Percentiles rank a stretch among this genome's conserved stretches.
phyloP scores from a whole-genome alignment of 1,284 basidiomycete genomes.

The Puccinia triticina region DNA sequence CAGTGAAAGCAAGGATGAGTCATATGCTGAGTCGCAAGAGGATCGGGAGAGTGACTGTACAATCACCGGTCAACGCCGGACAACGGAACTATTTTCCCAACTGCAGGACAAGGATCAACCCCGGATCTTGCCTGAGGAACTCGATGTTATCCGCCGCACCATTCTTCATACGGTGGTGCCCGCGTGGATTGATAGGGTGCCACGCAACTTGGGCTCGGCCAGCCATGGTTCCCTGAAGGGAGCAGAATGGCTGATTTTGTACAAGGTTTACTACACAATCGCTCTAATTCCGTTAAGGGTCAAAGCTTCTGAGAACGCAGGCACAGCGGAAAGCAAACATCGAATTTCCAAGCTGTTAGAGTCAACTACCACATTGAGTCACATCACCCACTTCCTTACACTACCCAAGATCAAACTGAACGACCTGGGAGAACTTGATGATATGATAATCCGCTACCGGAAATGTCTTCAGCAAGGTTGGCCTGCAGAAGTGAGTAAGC shows the following conservation, averaged over 20 bases:
- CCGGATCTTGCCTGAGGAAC: neutral
- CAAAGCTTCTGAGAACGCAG: neutral
- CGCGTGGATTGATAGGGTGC: too few species aligned
- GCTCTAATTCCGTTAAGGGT: neutral
- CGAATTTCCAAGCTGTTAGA: neutral
- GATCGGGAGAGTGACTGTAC: neutral
- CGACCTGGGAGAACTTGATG: neutral
- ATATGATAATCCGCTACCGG: neutral
- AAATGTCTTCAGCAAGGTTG: neutral
- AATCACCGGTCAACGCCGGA: neutral
- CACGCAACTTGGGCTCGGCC: too few species aligned
- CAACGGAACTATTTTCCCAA: neutral
- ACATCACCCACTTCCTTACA: neutral
- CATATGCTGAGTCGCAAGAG: neutral
- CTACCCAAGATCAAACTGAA: neutral
- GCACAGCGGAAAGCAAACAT: neutral
- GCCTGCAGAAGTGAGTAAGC: neutral
- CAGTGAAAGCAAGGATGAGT: neutral
- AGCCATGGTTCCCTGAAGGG: too few species aligned
- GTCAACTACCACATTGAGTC: neutral
- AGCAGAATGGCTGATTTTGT: neutral
- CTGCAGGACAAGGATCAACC: neutral
- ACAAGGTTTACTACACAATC: neutral
- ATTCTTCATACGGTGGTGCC: neutral
- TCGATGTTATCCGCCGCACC: neutral